A percentile compares a stretch with the other conserved stretches of the same genome.
These are phyloP conservation scores for Hypoxylon intermedium DNA, from an alignment of 495 filamentous ascomycete genomes.

Conservation along the genomic window DNA sequence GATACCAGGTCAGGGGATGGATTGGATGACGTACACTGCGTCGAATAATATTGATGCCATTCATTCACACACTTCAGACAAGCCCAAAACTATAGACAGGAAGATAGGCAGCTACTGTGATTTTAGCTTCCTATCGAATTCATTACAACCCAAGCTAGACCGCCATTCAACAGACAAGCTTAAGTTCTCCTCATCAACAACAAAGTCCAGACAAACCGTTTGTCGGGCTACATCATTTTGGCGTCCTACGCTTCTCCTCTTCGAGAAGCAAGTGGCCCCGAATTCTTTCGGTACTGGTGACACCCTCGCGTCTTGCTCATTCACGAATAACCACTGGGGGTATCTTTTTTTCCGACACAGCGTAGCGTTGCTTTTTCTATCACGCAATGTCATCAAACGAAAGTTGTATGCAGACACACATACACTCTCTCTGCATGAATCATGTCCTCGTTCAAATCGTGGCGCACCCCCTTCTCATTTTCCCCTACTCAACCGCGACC, in stretches of 20 bases:
- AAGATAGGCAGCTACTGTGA: too few relatives aligned
- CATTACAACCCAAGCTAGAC: slow-evolving; percentile 1
- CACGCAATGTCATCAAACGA: slow-evolving; percentile 19
- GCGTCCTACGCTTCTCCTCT: slow-evolving; percentile 11
- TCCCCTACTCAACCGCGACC: slow-evolving; percentile 44
- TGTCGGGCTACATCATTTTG: not conserved
- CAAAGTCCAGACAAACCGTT: slow-evolving; percentile 8
- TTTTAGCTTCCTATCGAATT: slow-evolving; percentile 24
- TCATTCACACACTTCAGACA: too few relatives aligned
- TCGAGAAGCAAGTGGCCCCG: slow-evolving; percentile 13
- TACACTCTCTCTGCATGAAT: slow-evolving; percentile 30
- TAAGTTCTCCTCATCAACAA: slow-evolving; percentile 4
- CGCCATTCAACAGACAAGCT: too few relatives aligned
- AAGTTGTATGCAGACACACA: slow-evolving; percentile 29
- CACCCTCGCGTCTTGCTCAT: slow-evolving; percentile 10
- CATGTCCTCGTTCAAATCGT: slow-evolving; percentile 41
- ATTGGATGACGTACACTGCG: slow-evolving; percentile 26
- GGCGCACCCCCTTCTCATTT: slow-evolving; percentile 27
- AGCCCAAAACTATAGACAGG: too few relatives aligned
- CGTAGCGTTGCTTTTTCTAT: slow-evolving; percentile 24
- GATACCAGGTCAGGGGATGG: not conserved
- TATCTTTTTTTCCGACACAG: slow-evolving; percentile 27
- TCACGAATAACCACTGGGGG: slow-evolving; percentile 28
- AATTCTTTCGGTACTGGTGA: slow-evolving; percentile 3
- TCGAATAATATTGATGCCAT: not conserved